These are phyloP conservation scores for Tilletiopsis washingtonensis DNA, from an alignment of 1,284 basidiomycete species.

Conservation along the genomic window DNA sequence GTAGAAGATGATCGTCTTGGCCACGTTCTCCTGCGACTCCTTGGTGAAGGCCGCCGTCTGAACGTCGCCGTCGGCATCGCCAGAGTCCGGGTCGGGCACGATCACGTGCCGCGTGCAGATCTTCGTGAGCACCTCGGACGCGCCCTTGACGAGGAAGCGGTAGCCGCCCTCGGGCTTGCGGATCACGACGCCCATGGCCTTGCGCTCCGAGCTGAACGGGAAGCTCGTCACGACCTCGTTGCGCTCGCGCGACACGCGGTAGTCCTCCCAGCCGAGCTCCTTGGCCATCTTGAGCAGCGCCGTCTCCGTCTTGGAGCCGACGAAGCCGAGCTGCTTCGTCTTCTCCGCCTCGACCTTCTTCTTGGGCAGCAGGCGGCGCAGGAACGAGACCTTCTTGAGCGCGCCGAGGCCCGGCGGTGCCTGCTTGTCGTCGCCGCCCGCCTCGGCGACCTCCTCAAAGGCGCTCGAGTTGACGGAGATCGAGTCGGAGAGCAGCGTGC, in stretches of 20 bases:
- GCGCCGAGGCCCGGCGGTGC: background rate
- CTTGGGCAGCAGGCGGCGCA: background rate
- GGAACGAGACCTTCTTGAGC: background rate
- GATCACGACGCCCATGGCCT: conserved; percentile 91
- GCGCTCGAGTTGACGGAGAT: conserved; percentile 93
- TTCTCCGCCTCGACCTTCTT: conserved; percentile 5
- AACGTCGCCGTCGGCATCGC: conserved; percentile 49
- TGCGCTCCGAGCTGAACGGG: conserved; percentile 88
- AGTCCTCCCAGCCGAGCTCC: conserved; percentile 72
- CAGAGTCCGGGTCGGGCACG: conserved; percentile 47
- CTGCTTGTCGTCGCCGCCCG: conserved; percentile 51
- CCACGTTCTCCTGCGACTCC: conserved; percentile 67
- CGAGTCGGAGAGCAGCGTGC: conserved; percentile 69
- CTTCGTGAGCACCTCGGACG: conserved; percentile 81
- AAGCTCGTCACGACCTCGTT: conserved; percentile 77
- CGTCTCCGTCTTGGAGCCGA: conserved; percentile 94
- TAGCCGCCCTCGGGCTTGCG: conserved; percentile 56
- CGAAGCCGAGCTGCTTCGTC: conserved; percentile 55
- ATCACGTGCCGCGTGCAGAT: conserved; percentile 66
- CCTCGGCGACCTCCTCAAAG: conserved; percentile 57
- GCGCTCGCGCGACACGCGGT: conserved; percentile 61
- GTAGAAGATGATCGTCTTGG: conserved; percentile 87
- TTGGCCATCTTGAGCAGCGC: conserved; percentile 85
- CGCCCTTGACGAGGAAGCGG: conserved; percentile 82
- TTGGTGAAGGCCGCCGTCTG: conserved; percentile 51